Conservation (phyloP, 1,284 basidiomycete genomes). For the Singerocomus inundabilis region DNA sequence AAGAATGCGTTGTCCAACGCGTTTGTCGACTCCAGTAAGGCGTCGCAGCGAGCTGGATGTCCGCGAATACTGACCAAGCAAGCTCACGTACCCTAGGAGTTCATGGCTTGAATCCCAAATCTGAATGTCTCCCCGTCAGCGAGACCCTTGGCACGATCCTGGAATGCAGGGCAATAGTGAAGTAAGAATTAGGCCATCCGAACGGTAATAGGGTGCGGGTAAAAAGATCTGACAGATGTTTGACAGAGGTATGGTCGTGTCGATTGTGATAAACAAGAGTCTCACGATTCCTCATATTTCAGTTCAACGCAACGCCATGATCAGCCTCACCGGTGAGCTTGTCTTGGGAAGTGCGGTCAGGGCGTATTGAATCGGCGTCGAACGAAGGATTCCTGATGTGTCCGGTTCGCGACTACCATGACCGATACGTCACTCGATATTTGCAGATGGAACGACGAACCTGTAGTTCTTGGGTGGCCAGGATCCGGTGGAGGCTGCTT, state of each 20-base stretch:
- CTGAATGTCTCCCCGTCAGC: background rate
- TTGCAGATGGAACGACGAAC: background rate
- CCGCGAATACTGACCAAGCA: constrained; percentile 1
- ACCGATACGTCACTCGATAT: background rate
- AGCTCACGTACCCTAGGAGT: constrained; percentile 6
- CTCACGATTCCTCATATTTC: constrained; percentile 18
- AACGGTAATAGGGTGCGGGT: background rate
- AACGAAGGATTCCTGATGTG: background rate
- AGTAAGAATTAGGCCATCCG: constrained; percentile 8
- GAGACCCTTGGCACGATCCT: background rate
- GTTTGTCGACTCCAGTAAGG: constrained; percentile 2
- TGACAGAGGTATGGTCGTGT: constrained; percentile 20
- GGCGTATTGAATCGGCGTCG: background rate
- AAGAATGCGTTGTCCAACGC: constrained; percentile 4
- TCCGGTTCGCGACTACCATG: background rate
- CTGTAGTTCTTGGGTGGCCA: background rate
- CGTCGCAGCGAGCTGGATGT: background rate
- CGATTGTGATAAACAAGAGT: constrained; percentile 15
- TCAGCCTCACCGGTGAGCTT: background rate
- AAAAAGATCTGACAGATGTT: constrained; percentile 11
- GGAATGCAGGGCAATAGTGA: background rate
- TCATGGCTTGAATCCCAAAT: background rate
- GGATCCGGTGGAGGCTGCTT: constrained; percentile 9
- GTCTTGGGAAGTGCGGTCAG: background rate
- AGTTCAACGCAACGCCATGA: background rate